Conservation (phyloP, 257 asterid genomes). For the Petrea volubilis region DNA sequence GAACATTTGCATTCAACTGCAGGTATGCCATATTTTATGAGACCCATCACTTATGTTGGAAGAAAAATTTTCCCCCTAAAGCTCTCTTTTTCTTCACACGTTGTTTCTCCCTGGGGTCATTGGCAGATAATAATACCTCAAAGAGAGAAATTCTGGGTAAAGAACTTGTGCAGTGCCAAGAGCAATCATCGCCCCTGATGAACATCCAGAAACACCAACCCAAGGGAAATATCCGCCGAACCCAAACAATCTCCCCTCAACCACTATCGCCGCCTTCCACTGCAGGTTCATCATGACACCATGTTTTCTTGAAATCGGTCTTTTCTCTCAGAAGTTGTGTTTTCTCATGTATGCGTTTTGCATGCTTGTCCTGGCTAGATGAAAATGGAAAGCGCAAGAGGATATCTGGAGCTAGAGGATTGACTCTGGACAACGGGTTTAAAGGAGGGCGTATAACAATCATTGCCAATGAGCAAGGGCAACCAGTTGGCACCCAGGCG, state of each 20-base stretch:
- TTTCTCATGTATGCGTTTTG: not conserved
- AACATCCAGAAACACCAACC: not conserved
- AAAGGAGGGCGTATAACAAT: slow-evolving; percentile 27
- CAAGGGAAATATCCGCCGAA: not conserved
- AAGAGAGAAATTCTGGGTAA: slow-evolving; percentile 11
- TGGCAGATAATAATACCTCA: slow-evolving; percentile 15
- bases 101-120: not conserved
- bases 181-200: not conserved
- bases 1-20: slow-evolving; percentile 11
- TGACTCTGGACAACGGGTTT: slow-evolving; percentile 21
- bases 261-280: not conserved
- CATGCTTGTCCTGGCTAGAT: slow-evolving; percentile 8
- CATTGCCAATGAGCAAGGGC: slow-evolving; percentile 33
- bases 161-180: not conserved
- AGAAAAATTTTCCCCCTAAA: not conserved
- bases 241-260: not conserved
- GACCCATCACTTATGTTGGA: not conserved
- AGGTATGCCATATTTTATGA: slow-evolving; percentile 2
- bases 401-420: slow-evolving; percentile 33
- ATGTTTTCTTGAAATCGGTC: not conserved
- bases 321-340: not conserved
- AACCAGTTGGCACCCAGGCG: slow-evolving; percentile 36
- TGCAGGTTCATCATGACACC: slow-evolving; percentile 2
- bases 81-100: not conserved
- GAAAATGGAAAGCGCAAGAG: slow-evolving; percentile 4